Percentiles rank a stretch among this genome's conserved stretches.
These are phyloP conservation scores for Fusarium nematophilum DNA, from an alignment of 2,329 filamentous ascomycete species.

Conservation along the genomic window DNA sequence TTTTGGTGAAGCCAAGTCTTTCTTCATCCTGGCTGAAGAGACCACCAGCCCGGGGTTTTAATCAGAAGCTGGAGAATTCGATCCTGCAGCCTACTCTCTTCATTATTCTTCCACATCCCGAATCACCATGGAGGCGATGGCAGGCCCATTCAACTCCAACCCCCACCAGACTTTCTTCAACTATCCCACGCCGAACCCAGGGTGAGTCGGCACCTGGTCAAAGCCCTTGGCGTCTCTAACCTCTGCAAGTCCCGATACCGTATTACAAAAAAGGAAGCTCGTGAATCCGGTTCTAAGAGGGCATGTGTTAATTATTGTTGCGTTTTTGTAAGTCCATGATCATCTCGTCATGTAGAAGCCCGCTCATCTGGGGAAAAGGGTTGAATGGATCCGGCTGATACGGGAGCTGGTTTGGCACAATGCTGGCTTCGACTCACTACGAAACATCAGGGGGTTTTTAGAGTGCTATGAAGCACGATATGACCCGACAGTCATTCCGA, in stretches of 20 bases:
- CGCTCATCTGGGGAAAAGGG: conserved; percentile 6
- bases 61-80: too few species aligned
- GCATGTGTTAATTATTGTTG: neutral
- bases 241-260: neutral
- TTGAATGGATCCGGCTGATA: conserved; percentile 33
- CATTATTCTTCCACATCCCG: too few species aligned
- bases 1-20: too few species aligned
- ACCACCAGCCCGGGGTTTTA: too few species aligned
- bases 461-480: conserved; percentile 61
- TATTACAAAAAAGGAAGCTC: neutral
- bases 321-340: conserved; percentile 18
- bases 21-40: too few species aligned
- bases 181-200: conserved; percentile 15
- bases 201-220: neutral
- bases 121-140: too few species aligned
- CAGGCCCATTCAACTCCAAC: too few species aligned
- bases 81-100: too few species aligned
- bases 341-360: fast-evolving
- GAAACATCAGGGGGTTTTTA: conserved; percentile 62
- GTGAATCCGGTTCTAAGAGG: conserved; percentile 13
- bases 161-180: too few species aligned
- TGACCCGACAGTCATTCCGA: conserved; percentile 58
- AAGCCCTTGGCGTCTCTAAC: neutral
- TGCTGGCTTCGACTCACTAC: conserved; percentile 70
- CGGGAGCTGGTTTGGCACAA: conserved; percentile 62